Evolutionary conservation across 1,284 basidiomycete species (phyloP).

Genomic region (Leccinum subspadiceum): DNA sequence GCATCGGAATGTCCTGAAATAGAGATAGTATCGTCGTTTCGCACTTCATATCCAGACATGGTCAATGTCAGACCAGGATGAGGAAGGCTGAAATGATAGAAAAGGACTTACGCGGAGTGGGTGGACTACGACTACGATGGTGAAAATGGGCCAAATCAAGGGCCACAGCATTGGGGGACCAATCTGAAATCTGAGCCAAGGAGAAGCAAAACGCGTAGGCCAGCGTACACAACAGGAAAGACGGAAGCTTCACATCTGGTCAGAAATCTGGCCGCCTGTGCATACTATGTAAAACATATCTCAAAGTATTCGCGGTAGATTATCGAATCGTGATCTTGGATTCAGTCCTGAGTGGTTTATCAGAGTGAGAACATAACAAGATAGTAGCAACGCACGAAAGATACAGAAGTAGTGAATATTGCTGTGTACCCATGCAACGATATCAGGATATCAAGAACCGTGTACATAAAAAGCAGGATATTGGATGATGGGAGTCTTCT

Average conservation of each 20-base stretch:
- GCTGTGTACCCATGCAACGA: slow-evolving; percentile 73
- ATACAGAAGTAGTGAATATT: slow-evolving; percentile 92
- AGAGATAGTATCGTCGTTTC: too few species aligned
- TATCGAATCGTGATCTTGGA: slow-evolving; percentile 70
- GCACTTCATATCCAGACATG: slow-evolving; percentile 8
- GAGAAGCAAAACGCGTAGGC: slow-evolving; percentile 86
- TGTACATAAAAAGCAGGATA: slow-evolving; percentile 78
- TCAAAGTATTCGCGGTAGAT: slow-evolving; percentile 77
- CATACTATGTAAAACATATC: slow-evolving; percentile 38
- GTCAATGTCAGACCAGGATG: background rate
- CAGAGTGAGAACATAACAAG: background rate
- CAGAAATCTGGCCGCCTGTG: background rate
- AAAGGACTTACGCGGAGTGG: slow-evolving; percentile 65
- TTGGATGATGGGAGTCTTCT: slow-evolving; percentile 67
- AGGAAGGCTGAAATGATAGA: background rate
- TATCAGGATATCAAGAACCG: slow-evolving; percentile 78
- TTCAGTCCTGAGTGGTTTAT: slow-evolving; percentile 62
- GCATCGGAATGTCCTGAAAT: too few species aligned
- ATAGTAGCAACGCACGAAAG: slow-evolving; percentile 55
- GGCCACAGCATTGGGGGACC: slow-evolving; percentile 60
- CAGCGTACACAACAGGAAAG: slow-evolving; percentile 72
- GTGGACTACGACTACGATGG: slow-evolving; percentile 63
- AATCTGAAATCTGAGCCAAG: slow-evolving; percentile 61
- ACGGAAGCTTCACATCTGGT: slow-evolving; percentile 59
- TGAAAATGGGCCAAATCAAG: slow-evolving; percentile 47